These are phyloP conservation scores for Blastomyces gilchristii DNA, from an alignment of 2,329 filamentous ascomycete genomes.

Conservation along the genomic window DNA sequence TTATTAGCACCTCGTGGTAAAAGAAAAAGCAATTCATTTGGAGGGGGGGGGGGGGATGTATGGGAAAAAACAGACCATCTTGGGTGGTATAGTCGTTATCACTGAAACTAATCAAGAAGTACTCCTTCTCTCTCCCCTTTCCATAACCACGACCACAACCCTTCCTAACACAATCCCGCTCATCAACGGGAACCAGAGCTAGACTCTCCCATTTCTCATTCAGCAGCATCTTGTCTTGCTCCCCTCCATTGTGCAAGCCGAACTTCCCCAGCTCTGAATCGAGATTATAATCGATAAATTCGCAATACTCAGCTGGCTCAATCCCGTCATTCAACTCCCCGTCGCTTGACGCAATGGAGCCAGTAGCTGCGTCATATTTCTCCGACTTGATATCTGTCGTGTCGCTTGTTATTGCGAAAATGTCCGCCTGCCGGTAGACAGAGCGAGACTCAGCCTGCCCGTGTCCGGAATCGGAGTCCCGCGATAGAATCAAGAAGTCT, in stretches of 20 bases:
- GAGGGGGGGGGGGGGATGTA: no score
- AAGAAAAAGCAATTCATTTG: not conserved
- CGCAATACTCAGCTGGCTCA: constrained; percentile 51
- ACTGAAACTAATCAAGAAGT: constrained; percentile 56
- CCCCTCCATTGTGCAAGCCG: constrained; percentile 57
- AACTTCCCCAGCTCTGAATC: constrained; percentile 56
- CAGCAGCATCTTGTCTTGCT: constrained; percentile 47
- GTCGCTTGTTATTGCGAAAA: constrained; percentile 53
- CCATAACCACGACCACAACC: not conserved
- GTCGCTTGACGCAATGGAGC: constrained; percentile 38
- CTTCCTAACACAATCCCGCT: constrained; percentile 22
- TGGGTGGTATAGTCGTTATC: constrained; percentile 71
- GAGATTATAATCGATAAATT: constrained; percentile 59
- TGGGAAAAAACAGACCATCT: constrained; percentile 39
- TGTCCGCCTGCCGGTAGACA: constrained; percentile 57
- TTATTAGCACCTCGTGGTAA: not conserved
- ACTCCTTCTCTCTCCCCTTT: constrained; percentile 46
- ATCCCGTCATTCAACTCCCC: constrained; percentile 48
- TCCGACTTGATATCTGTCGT: constrained; percentile 49
- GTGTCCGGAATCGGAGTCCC: constrained; percentile 52
- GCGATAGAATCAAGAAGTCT: constrained; percentile 57
- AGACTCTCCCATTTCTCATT: constrained; percentile 73
- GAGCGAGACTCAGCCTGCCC: constrained; percentile 45
- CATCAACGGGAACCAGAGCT: constrained; percentile 50
- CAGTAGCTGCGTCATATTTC: constrained; percentile 29